Evolutionary conservation across 495 filamentous ascomycete species (phyloP), one percentile per base, ranked within the genome.

Genomic region (Penicillium soppii): DNA sequence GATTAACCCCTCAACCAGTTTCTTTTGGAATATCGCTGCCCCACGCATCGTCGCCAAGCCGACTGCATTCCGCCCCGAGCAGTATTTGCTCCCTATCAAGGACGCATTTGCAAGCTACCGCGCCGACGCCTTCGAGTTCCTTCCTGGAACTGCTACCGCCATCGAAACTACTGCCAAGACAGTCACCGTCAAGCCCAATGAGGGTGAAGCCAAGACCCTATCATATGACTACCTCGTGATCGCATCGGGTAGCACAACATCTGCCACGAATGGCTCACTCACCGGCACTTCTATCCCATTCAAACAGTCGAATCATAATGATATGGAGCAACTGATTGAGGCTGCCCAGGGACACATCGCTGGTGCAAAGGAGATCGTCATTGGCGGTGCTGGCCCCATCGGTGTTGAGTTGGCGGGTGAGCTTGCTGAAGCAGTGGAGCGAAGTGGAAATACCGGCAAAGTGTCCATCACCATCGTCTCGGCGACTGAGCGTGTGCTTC

Each of bases 351-450:
- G 73, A 7, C 36, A 59, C 16, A 76, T 89, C 43, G 53, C 68
- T 4, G 51, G 30, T 1, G 86, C 86, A 17, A 77, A 81, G 42
- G 75, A 68, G 17, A 82, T 91, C 48, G 77, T 86, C 4, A 65
- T 89, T 36, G 83, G 73, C 5, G 89, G 89, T 25, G 88, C 75
- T 0, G 89, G 89, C 0, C 69, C 82, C 4, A 81, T 86, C 2
- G 88, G 85, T 9, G 77, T 90, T 36, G 85, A 88, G 54, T 50
- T 82, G 1, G 76, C 77, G 1, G 85, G 75, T 27, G 86, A 88
- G 64, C 58, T 86, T 17, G 80, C 74, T 5, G 73, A 77, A 17
- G 72, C 72, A 37, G 74, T 63, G 2, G 62, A 69, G 30, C 67
- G 73, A 52, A 73, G 65, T 38, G 68, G 65, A 15, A 52, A 40